Base-by-base conservation (phyloP, 768 basidiomycete genomes). In the Termitomyces sp. region DNA sequence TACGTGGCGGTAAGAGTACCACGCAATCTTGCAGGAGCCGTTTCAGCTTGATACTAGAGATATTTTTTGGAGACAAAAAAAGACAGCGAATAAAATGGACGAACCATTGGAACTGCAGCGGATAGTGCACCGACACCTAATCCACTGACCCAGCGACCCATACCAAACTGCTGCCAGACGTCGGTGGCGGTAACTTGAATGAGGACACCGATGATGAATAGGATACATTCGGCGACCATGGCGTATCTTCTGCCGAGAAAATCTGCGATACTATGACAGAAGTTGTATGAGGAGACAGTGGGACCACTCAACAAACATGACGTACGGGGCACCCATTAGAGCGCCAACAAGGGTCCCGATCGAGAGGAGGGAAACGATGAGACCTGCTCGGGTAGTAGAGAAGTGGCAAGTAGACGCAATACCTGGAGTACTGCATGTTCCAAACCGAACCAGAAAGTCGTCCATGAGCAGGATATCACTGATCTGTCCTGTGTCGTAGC, bases 401-500 rank as follows among this genome's bases (percentile, higher is more conserved):
- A 88, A 90, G 16, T 70, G 58, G 67, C 86, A 87, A 2, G 77
- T 76, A 7, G 67, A 63, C 3, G 66, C 69, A 48, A 73, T 76
- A 10, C 72, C 68, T 2, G 73, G 75, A 22, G 70, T 74, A 0
- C 68, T 56, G 65, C 85, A 86, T 16, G 72, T 70, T 2, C 79
- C 87, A 65, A 92, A 90, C 14, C 88, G 83, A 10, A 76, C 71
- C 36, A 79, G 72, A 69, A 89, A 89, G 70, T 88, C 85, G 12
- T 79, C 67, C 87, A 91, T 89, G 69, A 89, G 72, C 27, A 89
- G 73, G 63, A 92, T 87, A 67, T 88, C 87, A 52, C 85, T 85
- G 61, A 92, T 91, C 69, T 91, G 89, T 26, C 88, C 88, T 13
- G 87, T 89, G 68, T 89, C 86, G 62, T 88, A 87, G 54, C 82